phyloP scores from a whole-genome alignment of 768 basidiomycete species.

The Pleurotus tuber-regium region DNA sequence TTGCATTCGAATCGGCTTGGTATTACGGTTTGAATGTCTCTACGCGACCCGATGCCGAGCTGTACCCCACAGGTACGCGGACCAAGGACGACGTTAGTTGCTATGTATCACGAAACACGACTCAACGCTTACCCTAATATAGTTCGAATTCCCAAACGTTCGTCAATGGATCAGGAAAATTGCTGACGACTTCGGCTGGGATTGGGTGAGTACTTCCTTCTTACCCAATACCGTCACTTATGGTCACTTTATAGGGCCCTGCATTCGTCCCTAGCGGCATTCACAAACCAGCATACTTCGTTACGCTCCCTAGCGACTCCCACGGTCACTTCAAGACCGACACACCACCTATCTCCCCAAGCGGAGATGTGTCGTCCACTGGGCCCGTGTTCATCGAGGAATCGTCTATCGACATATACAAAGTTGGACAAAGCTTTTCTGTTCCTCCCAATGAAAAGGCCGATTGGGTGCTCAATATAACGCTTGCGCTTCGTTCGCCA shows the following conservation, averaged over 20 bases:
- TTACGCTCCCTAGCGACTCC: slow-evolving; percentile 29
- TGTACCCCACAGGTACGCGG: slow-evolving; percentile 28
- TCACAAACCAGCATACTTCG: slow-evolving; percentile 52
- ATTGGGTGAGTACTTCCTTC: slow-evolving; percentile 40
- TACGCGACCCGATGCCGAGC: slow-evolving; percentile 44
- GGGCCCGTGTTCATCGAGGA: slow-evolving; percentile 47
- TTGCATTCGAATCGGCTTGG: slow-evolving; percentile 52
- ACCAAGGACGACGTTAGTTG: slow-evolving; percentile 28
- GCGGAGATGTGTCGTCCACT: slow-evolving; percentile 8
- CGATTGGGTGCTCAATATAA: slow-evolving; percentile 56
- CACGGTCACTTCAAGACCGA: not conserved
- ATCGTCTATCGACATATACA: slow-evolving; percentile 52
- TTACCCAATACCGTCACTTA: not conserved
- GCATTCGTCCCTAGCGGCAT: slow-evolving; percentile 57
- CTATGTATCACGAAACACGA: not conserved
- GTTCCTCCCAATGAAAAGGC: slow-evolving; percentile 42
- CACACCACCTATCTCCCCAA: slow-evolving; percentile 1
- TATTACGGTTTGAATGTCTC: slow-evolving; percentile 54
- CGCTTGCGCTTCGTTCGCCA: slow-evolving; percentile 46
- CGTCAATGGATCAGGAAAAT: slow-evolving; percentile 50
- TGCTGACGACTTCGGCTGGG: slow-evolving; percentile 59
- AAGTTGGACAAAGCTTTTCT: slow-evolving; percentile 45
- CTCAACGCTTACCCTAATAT: not conserved
- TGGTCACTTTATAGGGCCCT: slow-evolving; percentile 38
- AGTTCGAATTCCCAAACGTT: slow-evolving; percentile 52